Conservation (phyloP, 1,284 basidiomycete species). For the Puccinia horiana region DNA sequence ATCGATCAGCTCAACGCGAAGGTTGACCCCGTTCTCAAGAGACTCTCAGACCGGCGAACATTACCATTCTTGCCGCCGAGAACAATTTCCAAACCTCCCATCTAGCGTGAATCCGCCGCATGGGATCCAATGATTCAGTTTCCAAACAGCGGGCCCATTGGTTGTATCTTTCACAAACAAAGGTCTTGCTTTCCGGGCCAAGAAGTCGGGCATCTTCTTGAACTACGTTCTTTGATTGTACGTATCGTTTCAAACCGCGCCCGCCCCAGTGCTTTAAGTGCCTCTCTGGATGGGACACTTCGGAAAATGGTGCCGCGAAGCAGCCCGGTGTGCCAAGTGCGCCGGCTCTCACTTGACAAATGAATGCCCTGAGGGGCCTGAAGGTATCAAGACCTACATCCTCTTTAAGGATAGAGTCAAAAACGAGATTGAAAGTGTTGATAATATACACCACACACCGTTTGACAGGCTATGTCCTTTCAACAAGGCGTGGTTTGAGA, state of each 20-base stretch:
- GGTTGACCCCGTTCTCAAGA: neutral
- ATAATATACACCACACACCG: too few species aligned
- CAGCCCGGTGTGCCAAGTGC: neutral
- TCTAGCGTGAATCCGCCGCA: neutral
- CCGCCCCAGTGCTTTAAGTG: neutral
- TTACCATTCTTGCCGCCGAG: neutral
- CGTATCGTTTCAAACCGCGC: neutral
- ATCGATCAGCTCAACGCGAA: too few species aligned
- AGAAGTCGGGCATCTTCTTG: neutral
- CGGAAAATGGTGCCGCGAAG: neutral
- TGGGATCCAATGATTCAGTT: neutral
- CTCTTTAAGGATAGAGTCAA: neutral
- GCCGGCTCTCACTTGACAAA: neutral
- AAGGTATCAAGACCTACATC: neutral
- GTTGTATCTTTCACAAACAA: neutral
- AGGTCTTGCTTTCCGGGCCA: neutral
- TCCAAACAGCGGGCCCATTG: neutral
- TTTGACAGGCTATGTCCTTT: too few species aligned
- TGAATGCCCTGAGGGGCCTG: neutral
- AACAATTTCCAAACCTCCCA: neutral
- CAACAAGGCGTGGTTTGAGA: too few species aligned
- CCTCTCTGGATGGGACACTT: constrained; percentile 15
- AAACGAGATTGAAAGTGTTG: too few species aligned
- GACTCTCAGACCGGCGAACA: neutral
- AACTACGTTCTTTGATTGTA: neutral